Conservation (phyloP, 2,329 filamentous ascomycete genomes). For the Ceratocystis destructans region DNA sequence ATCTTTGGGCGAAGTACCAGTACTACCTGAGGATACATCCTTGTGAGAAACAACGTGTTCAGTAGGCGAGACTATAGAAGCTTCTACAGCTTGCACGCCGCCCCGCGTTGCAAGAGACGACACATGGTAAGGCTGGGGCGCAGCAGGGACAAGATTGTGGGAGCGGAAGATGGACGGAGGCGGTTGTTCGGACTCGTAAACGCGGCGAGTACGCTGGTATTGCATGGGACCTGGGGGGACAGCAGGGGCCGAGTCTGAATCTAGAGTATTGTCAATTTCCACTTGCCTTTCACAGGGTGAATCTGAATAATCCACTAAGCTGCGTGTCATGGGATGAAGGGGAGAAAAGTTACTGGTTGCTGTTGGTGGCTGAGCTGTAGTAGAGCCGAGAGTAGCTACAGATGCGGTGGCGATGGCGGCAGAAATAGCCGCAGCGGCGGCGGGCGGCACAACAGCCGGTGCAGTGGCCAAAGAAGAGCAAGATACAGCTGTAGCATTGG, state of each 20-base stretch:
- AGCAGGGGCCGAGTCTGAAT: background rate
- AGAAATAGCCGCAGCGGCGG: background rate
- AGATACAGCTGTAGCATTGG: too few relatives aligned
- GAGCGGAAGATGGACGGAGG: constrained; percentile 53
- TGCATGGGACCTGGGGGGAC: constrained; percentile 3
- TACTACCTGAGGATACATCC: constrained; percentile 10
- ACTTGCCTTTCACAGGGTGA: constrained; percentile 4
- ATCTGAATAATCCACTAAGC: background rate
- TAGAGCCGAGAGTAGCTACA: constrained; percentile 11
- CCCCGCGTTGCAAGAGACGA: constrained; percentile 36
- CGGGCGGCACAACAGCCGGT: background rate
- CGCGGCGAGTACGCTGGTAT: constrained; percentile 11
- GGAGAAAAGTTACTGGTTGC: constrained; percentile 18
- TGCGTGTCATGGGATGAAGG: constrained; percentile 8
- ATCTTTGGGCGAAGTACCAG: constrained; percentile 8
- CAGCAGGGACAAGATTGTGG: constrained; percentile 58
- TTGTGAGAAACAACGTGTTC: constrained; percentile 23
- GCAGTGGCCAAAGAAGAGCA: too few relatives aligned
- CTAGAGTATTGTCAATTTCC: constrained; percentile 17
- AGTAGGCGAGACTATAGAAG: constrained; percentile 17
- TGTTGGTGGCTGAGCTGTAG: constrained; percentile 10
- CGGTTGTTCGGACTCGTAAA: constrained; percentile 22
- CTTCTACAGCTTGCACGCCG: constrained; percentile 11
- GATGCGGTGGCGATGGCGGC: constrained; percentile 9
- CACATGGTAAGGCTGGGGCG: constrained; percentile 61